These are phyloP conservation scores for Saccharomyces hybrid DNA, from an alignment of 1,139 yeast species.

Conservation along the genomic window DNA sequence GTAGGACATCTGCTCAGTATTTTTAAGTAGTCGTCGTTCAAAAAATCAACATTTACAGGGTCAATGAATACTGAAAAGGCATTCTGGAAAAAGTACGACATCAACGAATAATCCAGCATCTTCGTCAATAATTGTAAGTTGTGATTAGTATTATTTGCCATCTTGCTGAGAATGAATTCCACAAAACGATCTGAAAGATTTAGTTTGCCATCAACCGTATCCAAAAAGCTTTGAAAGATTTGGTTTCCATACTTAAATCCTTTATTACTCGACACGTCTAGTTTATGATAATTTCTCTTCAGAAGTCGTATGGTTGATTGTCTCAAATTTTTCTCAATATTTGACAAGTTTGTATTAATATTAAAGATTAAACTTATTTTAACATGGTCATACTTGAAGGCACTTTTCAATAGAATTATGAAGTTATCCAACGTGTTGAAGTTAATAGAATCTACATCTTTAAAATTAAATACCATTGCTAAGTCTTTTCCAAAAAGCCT, in stretches of 20 bases:
- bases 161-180: conserved; percentile 26
- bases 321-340: conserved; percentile 29
- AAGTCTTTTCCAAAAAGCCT: conserved; percentile 22
- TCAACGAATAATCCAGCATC: conserved; percentile 52
- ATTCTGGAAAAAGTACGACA: conserved; percentile 66
- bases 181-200: conserved; percentile 29
- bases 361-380: conserved; percentile 27
- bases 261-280: conserved; percentile 30
- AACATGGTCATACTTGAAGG: conserved; percentile 24
- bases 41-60: conserved; percentile 32
- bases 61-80: conserved; percentile 48
- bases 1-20: conserved; percentile 43
- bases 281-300: conserved; percentile 21
- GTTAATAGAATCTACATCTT: conserved; percentile 31
- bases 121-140: conserved; percentile 37
- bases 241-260: conserved; percentile 30
- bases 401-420: conserved; percentile 23
- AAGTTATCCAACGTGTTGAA: conserved; percentile 26
- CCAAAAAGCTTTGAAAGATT: conserved; percentile 29
- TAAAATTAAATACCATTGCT: conserved; percentile 28
- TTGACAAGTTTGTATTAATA: conserved; percentile 29
- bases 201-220: conserved; percentile 31
- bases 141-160: conserved; percentile 30
- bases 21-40: conserved; percentile 33
- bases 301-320: conserved; percentile 28